These are phyloP conservation scores for Coemansia sp. DNA, from an alignment of 192 early-diverging fungal species.

Conservation along the genomic window DNA sequence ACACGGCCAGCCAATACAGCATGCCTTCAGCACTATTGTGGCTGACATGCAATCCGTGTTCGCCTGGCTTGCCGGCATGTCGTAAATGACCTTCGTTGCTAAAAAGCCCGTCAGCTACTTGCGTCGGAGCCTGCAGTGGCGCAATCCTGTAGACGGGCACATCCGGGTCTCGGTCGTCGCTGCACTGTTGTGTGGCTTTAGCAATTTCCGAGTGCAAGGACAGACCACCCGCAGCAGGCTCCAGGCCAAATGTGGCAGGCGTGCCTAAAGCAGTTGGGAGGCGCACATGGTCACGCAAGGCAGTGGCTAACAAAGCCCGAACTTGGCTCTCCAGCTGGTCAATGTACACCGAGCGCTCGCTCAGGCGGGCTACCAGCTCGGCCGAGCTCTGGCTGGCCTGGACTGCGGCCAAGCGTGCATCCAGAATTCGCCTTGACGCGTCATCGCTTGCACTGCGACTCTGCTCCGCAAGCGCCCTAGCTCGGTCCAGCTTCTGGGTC, in stretches of 20 bases:
- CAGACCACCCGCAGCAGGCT: neutral
- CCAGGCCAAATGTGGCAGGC: neutral
- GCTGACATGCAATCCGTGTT: neutral
- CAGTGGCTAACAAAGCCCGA: neutral
- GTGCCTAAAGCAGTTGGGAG: neutral
- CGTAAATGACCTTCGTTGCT: neutral
- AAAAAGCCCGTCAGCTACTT: neutral
- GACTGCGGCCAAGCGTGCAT: slow-evolving; percentile 10
- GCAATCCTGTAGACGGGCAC: neutral
- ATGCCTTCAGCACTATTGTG: neutral
- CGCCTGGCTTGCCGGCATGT: slow-evolving; percentile 1
- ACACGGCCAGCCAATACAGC: slow-evolving; percentile 37
- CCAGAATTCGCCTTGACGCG: slow-evolving; percentile 10
- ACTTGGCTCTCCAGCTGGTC: slow-evolving; percentile 24
- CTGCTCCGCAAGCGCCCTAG: slow-evolving; percentile 3
- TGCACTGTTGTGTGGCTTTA: slow-evolving; percentile 24
- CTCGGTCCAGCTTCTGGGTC: slow-evolving; percentile 12
- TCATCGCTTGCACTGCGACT: neutral
- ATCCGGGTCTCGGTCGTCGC: slow-evolving; percentile 2
- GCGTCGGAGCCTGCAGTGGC: neutral
- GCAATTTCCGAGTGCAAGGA: slow-evolving; percentile 29
- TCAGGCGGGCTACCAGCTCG: slow-evolving; percentile 13
- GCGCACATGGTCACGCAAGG: neutral
- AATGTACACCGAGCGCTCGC: slow-evolving; percentile 14
- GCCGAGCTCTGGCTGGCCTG: slow-evolving; percentile 5